phyloP scores from a whole-genome alignment of 2,329 filamentous ascomycete genomes.

The Aspergillus melleus region DNA sequence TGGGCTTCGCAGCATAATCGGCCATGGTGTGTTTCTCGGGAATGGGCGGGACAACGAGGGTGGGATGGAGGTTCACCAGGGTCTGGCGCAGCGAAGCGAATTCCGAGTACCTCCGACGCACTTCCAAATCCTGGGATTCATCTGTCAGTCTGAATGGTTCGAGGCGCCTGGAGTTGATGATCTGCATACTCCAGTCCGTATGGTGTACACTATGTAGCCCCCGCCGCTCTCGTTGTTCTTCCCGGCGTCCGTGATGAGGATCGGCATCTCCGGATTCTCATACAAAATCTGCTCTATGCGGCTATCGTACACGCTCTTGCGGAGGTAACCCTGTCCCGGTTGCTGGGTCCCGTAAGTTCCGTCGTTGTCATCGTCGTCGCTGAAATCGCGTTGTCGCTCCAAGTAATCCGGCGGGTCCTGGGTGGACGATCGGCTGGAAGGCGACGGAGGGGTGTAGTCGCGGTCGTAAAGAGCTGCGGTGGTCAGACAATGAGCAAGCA shows the following conservation, averaged over 20 bases:
- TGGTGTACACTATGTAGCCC: conserved; percentile 95
- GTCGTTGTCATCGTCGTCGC: conserved; percentile 58
- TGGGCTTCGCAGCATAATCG: conserved; percentile 96
- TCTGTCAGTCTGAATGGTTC: background rate
- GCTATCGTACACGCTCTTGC: conserved; percentile 86
- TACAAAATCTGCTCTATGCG: conserved; percentile 97
- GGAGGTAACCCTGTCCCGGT: conserved; percentile 51
- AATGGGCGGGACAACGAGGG: conserved; percentile 92
- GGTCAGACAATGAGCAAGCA: conserved; percentile 13
- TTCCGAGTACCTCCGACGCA: conserved; percentile 92
- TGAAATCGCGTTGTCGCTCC: conserved; percentile 54
- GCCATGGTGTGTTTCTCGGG: conserved; percentile 99
- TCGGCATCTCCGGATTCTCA: conserved; percentile 85
- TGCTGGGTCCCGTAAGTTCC: conserved; percentile 51
- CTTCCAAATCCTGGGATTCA: conserved; percentile 76
- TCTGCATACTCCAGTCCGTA: conserved; percentile 77
- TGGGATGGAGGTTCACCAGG: conserved; percentile 88
- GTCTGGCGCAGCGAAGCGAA: conserved; percentile 89
- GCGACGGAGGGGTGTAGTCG: conserved; percentile 65
- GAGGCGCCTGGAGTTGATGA: background rate
- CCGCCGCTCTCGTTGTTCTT: conserved; percentile 92
- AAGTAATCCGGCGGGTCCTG: conserved; percentile 63
- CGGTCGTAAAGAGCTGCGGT: conserved; percentile 57
- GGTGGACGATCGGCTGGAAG: conserved; percentile 70
- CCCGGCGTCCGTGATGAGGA: conserved; percentile 89